Evolutionary conservation across 805 yeast genomes (phyloP).

Genomic region (Yamadazyma ubonensis): DNA sequence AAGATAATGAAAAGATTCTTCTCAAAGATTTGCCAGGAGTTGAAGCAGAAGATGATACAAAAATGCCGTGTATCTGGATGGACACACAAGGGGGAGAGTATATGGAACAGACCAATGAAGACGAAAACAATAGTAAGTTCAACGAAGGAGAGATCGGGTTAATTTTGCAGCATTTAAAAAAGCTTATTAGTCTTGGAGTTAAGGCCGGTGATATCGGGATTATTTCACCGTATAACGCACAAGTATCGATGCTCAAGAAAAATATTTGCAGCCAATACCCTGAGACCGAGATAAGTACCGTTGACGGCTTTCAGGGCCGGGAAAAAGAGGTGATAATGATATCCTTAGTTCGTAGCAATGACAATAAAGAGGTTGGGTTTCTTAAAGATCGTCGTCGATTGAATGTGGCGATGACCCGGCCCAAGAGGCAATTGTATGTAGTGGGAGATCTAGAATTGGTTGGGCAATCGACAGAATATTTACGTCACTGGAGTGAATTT

Average conservation of each 20-base stretch:
- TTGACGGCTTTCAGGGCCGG: conserved; percentile 96
- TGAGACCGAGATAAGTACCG: conserved; percentile 75
- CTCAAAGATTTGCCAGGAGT: conserved; percentile 53
- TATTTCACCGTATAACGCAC: conserved; percentile 90
- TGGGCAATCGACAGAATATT: conserved; percentile 42
- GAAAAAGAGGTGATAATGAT: conserved; percentile 86
- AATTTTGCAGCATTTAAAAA: conserved; percentile 55
- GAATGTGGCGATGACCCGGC: conserved; percentile 92
- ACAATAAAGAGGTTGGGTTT: conserved; percentile 71
- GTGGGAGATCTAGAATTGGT: conserved; percentile 84
- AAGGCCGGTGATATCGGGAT: conserved; percentile 65
- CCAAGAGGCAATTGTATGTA: conserved; percentile 79
- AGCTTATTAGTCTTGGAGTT: conserved; percentile 54
- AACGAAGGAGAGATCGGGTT: conserved; percentile 76
- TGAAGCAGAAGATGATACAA: conserved; percentile 51
- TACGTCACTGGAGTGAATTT: conserved; percentile 67
- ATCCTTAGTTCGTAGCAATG: conserved; percentile 81
- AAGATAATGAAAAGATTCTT: conserved; percentile 50
- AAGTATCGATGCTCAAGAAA: conserved; percentile 61
- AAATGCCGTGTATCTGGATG: conserved; percentile 66
- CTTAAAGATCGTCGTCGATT: conserved; percentile 73
- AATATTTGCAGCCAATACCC: conserved; percentile 29
- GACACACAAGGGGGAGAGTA: conserved; percentile 92
- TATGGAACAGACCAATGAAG: conserved; percentile 51
- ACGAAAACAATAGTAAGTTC: conserved; percentile 50